Evolutionary conservation across 352 stramenopile genomes (phyloP), one percentile per base, ranked within the genome.

Genomic region (Phytophthora nicotianae): DNA sequence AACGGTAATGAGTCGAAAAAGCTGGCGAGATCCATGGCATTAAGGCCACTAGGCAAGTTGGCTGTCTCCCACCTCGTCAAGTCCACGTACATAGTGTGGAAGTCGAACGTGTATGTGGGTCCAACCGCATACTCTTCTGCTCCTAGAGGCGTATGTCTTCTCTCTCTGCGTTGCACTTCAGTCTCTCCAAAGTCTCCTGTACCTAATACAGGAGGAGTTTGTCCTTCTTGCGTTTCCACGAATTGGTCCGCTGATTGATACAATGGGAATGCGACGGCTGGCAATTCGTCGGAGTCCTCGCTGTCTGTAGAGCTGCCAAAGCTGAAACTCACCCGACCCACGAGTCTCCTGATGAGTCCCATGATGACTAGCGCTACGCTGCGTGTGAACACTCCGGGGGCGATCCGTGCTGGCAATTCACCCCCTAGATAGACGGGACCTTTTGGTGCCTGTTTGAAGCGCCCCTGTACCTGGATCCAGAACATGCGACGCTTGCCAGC

Each of bases 41-140:
- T 88, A 13, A 96, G 50, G 29, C 65, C 69, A 1, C 82, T 79
- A 0, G 87, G 87, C 4, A 96, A 60, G 50, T 96, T 96, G 9
- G 84, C 73, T 2, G 87, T 93, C 58, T 89, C 80, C 87, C 87
- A 96, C 26, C 74, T 70, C 8, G 76, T 80, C 58, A 96, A 64
- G 54, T 96, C 81, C 41, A 93, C 84, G 59, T 94, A 94, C 85
- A 94, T 94, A 1, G 85, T 96, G 69, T 96, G 85, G 58, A 96
- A 96, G 35, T 96, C 80, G 69, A 96, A 96, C 50, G 87, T 92
- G 61, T 96, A 96, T 27, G 82, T 96, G 5, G 69, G 52, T n/a
- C 77, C 83, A 6, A 93, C 74, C 7, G 71, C 47, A 45, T 81
- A 92, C 2, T 43, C 46, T 46, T 92, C 79, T 0, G 29, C 58